A percentile compares a stretch with the other conserved stretches of the same genome.
phyloP scores from a whole-genome alignment of 1,284 basidiomycete genomes.

The Coniferiporia sulphurascens region DNA sequence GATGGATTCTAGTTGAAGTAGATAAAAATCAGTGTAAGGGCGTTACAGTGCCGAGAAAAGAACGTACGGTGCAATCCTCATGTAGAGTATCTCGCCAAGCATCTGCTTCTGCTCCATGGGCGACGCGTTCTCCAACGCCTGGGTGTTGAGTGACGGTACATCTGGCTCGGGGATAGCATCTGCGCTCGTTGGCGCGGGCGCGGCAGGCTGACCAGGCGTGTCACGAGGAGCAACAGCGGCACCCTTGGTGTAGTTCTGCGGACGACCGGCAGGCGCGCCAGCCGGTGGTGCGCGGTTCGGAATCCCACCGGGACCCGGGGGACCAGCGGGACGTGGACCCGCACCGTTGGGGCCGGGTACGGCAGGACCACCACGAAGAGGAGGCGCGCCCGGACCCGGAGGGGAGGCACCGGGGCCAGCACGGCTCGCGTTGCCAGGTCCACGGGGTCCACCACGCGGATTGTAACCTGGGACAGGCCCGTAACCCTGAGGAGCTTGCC shows the following conservation, averaged over 20 bases:
- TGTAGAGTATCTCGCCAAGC: constrained; percentile 90
- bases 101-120: constrained; percentile 96
- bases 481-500: constrained; percentile 62
- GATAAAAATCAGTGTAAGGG: constrained; percentile 21
- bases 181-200: constrained; percentile 32
- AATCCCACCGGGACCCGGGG: constrained; percentile 35
- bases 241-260: constrained; percentile 8
- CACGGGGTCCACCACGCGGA: constrained; percentile 39
- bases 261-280: constrained; percentile 32
- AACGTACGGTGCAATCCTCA: constrained; percentile 77
- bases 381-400: constrained; percentile 20
- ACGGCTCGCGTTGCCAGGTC: constrained; percentile 21
- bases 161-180: constrained; percentile 34
- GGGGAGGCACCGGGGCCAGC: constrained; percentile 27
- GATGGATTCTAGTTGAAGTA: constrained; percentile 47
- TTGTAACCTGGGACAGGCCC: constrained; percentile 58
- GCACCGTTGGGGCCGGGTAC: constrained; percentile 55
- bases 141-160: constrained; percentile 44
- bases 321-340: constrained; percentile 44
- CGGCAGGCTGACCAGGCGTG: constrained; percentile 33
- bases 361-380: constrained; percentile 31
- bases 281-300: constrained; percentile 43
- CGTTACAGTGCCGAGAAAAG: constrained; percentile 3
- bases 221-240: constrained; percentile 28
- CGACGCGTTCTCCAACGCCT: constrained; percentile 65